Evolutionary conservation across 2,329 filamentous ascomycete genomes (phyloP), one percentile per base, ranked within the genome.

Genomic region (Colletotrichum sp.): DNA sequence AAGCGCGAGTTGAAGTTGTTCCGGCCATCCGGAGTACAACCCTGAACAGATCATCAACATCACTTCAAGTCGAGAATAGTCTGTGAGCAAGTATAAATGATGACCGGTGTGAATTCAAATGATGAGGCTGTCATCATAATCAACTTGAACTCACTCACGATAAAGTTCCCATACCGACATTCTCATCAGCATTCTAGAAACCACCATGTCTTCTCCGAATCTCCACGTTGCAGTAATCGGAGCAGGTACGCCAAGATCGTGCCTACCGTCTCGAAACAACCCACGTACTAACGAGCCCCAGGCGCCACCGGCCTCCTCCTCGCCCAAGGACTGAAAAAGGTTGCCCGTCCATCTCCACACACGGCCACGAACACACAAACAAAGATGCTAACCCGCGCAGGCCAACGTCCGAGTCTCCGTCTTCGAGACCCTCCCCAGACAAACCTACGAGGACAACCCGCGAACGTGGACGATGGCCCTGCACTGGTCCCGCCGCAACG

Each of bases 61-160:
- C 9, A n/a, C 22, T 4, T 16, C 3, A 56, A 43, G 18, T 6
- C 18, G 52, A 22, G 5, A 3, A 15, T 15, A 25, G 2, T 9
- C 6, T 25, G 8, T 56, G 25, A 58, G 27, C 1, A 28, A 9
- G 1, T 58, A 58, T 58, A 52, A 22, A 22, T 58, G 22, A 27
- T 28, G 55, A 58, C 3, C 52, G 0, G 0, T 1, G 18, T 56
- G 52, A 25, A 0, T 58, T 4, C 0, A 5, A 16, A 48, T 48
- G 43, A 48, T 48, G 0, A 52, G 18, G 43, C 43, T 52, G n/a
- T 8, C 2, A 2, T 22, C 43, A 5, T 13, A 7, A n/a, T 2
- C 43, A 0, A 52, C 43, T 52, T 52, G 10, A 22, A 52, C 3
- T 22, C 43, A 52, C 3, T 22, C 43, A 0, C 0, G 10, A 22